These are phyloP conservation scores for Tuber brumale DNA, from an alignment of 495 filamentous ascomycete genomes.

Conservation along the genomic window DNA sequence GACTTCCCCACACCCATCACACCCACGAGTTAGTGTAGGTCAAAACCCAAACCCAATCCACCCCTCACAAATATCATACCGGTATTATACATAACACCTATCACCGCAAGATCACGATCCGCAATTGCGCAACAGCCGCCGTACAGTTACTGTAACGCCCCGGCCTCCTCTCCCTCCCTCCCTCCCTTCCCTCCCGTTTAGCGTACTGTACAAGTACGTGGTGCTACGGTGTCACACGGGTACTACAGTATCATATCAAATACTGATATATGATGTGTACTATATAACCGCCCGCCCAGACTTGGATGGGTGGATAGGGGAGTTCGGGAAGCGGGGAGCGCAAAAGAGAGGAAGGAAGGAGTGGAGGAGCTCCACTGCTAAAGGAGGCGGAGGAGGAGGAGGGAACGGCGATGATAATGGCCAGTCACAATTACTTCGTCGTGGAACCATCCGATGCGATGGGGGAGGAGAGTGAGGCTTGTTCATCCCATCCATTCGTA, in stretches of 20 bases:
- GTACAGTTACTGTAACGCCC: no score
- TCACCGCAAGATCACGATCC: background rate
- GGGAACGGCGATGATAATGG: background rate
- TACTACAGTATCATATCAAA: no score
- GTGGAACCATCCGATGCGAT: no score
- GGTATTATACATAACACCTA: background rate
- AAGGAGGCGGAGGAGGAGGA: background rate
- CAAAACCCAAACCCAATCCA: background rate
- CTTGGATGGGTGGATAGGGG: no score
- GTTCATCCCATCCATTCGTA: no score
- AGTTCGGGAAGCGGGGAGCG: background rate
- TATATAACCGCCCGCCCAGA: background rate
- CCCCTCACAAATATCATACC: no score
- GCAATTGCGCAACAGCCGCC: background rate
- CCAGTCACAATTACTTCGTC: no score
- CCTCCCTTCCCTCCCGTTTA: no score
- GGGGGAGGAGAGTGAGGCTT: no score
- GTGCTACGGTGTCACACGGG: no score
- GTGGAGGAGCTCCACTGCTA: background rate
- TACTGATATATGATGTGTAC: background rate
- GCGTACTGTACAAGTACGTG: no score
- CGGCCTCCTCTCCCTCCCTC: no score
- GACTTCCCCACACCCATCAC: background rate
- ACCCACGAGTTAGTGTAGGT: background rate
- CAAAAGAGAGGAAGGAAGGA: background rate